Evolutionary conservation across 495 filamentous ascomycete genomes (phyloP), one percentile per base, ranked within the genome.

Genomic region (Annulohypoxylon bovei): DNA sequence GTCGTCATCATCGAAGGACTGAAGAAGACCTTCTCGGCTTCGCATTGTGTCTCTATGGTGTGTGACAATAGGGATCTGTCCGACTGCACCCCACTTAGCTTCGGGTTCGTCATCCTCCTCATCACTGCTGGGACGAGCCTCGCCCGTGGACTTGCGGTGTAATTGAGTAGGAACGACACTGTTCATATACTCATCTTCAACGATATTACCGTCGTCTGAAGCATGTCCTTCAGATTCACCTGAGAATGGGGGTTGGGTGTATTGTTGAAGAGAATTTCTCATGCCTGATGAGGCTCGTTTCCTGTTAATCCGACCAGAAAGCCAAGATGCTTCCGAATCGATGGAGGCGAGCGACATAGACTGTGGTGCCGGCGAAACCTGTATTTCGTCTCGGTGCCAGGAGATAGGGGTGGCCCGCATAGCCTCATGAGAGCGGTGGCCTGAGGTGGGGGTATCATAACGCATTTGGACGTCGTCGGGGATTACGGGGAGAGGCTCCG

Each of bases 321-420:
- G 90, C 94, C 94, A 98, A 0, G 93, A 97, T 1, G 88, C 94
- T 80, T 98, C 94, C 0, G 92, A 95, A 73, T 96, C 94, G 63
- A 98, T 89, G 0, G 92, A 95, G 6, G 92, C 93, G 5, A 95
- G 82, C 12, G 93, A 95, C 77, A 84, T 84, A 18, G 79, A 80
- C 22, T 84, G 81, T 0, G 82, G 78, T 39, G 82, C 82, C 0
- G 83, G 81, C 0, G 83, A 83, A 37, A 76, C 63, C 30, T 78
- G 75, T n/a, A 75, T 74, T 23, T 83, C 81, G 57, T 83, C 81
- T 20, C 79, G 75, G 28, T 78, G 76, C 63, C 80, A 78, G 11
- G 81, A 80, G 35, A 81, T 82, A 7, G 81, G 80, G 0, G 80
- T 83, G 3, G 78, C 73, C 6, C 79, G 81, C 75, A 80, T 81